Evolutionary conservation across 495 filamentous ascomycete genomes (phyloP).

Genomic region (Aspergillus saccharolyticus): DNA sequence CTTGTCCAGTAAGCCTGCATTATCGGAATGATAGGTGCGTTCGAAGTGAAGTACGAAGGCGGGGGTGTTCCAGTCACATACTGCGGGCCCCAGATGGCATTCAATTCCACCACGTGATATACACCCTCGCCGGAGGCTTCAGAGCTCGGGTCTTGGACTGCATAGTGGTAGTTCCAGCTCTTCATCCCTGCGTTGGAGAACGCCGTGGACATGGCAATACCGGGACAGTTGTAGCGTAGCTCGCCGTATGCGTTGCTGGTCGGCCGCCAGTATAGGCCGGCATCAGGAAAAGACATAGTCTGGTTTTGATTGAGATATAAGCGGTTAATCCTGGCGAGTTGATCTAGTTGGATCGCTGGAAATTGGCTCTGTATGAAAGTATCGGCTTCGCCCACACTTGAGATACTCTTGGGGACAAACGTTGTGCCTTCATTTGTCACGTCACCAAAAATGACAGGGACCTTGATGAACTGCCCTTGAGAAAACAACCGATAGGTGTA

Average conservation of each 20-base stretch:
- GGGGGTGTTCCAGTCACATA: constrained; percentile 41
- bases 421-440: constrained; percentile 66
- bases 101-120: constrained; percentile 56
- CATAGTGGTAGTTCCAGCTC: constrained; percentile 63
- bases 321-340: constrained; percentile 51
- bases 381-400: constrained; percentile 40
- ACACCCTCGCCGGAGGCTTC: constrained; percentile 52
- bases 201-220: constrained; percentile 49
- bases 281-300: constrained; percentile 35
- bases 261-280: constrained; percentile 54
- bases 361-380: constrained; percentile 60
- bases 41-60: constrained; percentile 48
- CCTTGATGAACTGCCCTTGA: constrained; percentile 56
- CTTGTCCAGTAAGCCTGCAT: constrained; percentile 67
- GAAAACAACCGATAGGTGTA: constrained; percentile 56
- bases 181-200: constrained; percentile 32
- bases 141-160: constrained; percentile 50
- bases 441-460: constrained; percentile 67
- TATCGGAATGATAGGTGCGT: constrained; percentile 48
- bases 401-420: constrained; percentile 52
- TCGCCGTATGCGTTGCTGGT: constrained; percentile 62
- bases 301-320: constrained; percentile 51
- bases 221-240: constrained; percentile 69
- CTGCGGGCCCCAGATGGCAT: constrained; percentile 55
- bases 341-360: constrained; percentile 46